Evolutionary conservation across 2,329 filamentous ascomycete genomes (phyloP).

Genomic region (Penicillium sp.): DNA sequence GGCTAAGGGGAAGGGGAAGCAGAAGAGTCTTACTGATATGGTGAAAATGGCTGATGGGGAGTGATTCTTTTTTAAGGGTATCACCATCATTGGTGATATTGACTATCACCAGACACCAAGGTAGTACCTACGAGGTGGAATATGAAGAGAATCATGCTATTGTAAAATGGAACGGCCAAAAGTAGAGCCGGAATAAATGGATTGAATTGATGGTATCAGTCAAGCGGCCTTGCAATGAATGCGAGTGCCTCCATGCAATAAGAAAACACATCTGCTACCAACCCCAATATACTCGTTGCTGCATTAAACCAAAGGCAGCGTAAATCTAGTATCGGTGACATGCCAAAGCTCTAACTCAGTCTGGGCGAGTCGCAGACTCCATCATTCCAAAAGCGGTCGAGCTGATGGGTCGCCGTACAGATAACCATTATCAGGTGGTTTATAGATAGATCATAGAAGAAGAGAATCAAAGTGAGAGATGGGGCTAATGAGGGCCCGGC

Average conservation of each 20-base stretch:
- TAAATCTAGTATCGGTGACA: constrained; percentile 14
- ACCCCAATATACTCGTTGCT: constrained; percentile 8
- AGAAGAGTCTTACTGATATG: constrained; percentile 38
- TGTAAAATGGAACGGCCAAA: constrained; percentile 2
- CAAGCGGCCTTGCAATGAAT: constrained; percentile 17
- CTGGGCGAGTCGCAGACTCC: background rate
- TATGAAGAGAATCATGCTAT: background rate
- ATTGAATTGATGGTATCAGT: constrained; percentile 25
- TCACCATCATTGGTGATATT: background rate
- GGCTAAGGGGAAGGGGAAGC: constrained; percentile 44
- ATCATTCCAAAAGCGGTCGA: background rate
- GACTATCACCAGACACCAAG: background rate
- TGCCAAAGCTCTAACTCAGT: constrained; percentile 1
- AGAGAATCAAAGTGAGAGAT: constrained; percentile 5
- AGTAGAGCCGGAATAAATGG: constrained; percentile 16
- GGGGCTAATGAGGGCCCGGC: constrained; percentile 11
- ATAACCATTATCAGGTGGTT: constrained; percentile 12
- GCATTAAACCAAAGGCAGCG: constrained; percentile 9
- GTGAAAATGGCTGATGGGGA: constrained; percentile 21
- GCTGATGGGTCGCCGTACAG: constrained; percentile 1
- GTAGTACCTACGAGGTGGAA: background rate
- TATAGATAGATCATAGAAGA: constrained; percentile 18
- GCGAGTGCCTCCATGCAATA: constrained; percentile 19
- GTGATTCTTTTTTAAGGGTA: background rate
- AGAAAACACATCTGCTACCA: constrained; percentile 7